phyloP scores from a whole-genome alignment of 23 red algal species.

The Gracilaria domingensis region DNA sequence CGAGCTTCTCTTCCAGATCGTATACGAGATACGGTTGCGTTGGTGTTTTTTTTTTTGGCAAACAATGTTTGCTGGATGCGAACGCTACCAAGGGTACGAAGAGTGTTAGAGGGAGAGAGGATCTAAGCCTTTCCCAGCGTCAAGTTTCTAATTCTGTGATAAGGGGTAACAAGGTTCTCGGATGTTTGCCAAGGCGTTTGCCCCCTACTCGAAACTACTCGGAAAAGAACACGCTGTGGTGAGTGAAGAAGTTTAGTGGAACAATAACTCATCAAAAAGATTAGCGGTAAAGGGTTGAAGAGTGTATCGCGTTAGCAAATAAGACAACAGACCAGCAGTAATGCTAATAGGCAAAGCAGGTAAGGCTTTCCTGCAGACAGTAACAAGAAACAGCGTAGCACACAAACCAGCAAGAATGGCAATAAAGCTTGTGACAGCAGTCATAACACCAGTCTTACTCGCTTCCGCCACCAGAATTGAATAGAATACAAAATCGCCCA shows the following conservation, averaged over 20 bases:
- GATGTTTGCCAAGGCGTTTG: too few species aligned
- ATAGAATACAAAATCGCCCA: constrained; percentile 96
- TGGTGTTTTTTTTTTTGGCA: neutral
- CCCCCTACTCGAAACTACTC: too few species aligned
- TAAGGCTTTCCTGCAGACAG: constrained; percentile 73
- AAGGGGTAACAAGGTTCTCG: too few species aligned
- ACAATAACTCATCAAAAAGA: constrained; percentile 79
- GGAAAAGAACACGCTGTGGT: neutral
- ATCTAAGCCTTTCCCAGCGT: too few species aligned
- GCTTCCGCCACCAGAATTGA: constrained; percentile 81
- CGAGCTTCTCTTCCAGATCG: neutral
- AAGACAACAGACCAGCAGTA: constrained; percentile 64
- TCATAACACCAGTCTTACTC: constrained; percentile 67
- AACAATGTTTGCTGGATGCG: too few species aligned
- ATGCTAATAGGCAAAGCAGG: constrained; percentile 92
- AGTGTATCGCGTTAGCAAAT: constrained; percentile 77
- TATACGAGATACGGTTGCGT: neutral
- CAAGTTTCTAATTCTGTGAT: too few species aligned
- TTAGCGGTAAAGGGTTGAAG: constrained; percentile 72
- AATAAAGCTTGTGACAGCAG: constrained; percentile 76
- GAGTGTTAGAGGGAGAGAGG: too few species aligned
- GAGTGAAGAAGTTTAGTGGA: constrained; percentile 46
- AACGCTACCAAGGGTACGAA: too few species aligned
- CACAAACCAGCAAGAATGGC: constrained; percentile 83
- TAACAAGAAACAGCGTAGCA: constrained; percentile 81